Evolutionary conservation across 2,329 filamentous ascomycete genomes (phyloP), one percentile per base, ranked within the genome.

Genomic region (Colletotrichum liriopes): DNA sequence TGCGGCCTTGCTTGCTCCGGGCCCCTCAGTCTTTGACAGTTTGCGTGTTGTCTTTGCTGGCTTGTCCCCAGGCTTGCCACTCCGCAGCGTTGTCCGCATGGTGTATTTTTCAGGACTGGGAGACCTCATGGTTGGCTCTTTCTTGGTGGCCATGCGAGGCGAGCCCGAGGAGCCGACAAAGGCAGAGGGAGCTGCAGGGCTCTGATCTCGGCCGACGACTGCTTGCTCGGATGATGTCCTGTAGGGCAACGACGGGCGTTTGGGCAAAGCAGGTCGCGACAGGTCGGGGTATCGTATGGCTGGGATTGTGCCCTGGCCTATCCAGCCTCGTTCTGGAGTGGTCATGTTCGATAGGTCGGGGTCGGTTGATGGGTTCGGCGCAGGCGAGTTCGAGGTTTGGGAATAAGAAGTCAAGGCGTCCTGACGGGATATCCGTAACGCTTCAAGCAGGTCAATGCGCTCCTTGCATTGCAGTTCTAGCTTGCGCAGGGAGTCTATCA

Each of bases 391-490:
- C 35, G 52, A 62, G 41, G 18, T 54, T 51, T n/a, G 67, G 43
- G 76, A 74, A 43, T n/a, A 56, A 39, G 76, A 74, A 43, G 76
- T 75, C 29, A 65, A 68, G 59, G 72, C 47, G 74, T 86, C 87
- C 72, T 86, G 81, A 68, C 90, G 85, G n/a, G 90, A 92, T 74
- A 93, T 86, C 73, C 92, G 90, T 69, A 98, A 84, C 8, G 95
- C 93, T 79, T 96, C 93, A 8, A 98, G 87, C 43, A 98, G 86
- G 79, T 98, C 94, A 62, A 98, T 94, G 60, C 95, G 90, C 82
- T 98, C 96, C 81, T 96, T 96, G 82, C 95, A 98, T 82, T 98
- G 96, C 74, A 95, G 81, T 80, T 98, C 95, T 78, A 98, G 89
- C 77, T 95, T 89, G 71, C 91, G 90, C 72, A 98, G 84, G 60